Conservation (phyloP, 176 grass and related monocot genomes). For the Aegilops longissima region DNA sequence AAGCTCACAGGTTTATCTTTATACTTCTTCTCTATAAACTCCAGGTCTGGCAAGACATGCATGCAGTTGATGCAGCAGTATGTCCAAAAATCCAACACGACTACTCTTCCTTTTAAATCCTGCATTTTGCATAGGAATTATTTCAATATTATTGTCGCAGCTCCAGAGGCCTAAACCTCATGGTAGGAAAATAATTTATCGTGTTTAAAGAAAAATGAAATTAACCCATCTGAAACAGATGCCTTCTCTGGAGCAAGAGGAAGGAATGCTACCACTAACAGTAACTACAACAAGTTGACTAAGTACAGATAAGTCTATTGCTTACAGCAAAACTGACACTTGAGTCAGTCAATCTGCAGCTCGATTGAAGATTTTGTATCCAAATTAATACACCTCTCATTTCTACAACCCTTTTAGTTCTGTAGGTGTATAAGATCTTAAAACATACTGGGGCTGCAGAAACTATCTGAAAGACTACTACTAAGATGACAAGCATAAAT, state of each 20-base stretch:
- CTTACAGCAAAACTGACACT: neutral
- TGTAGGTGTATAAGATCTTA: neutral
- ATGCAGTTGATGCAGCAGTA: conserved; percentile 99
- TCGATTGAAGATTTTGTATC: neutral
- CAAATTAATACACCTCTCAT: neutral
- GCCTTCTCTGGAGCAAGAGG: conserved; percentile 1
- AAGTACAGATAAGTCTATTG: neutral
- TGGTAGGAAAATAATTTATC: conserved; percentile 17
- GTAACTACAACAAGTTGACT: neutral
- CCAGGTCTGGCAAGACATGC: conserved; percentile 96
- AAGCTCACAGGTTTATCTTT: conserved; percentile 80
- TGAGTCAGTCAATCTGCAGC: neutral
- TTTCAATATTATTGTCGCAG: neutral
- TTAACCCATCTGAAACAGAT: neutral
- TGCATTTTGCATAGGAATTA: conserved; percentile 33
- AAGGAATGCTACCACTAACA: conserved; percentile 10
- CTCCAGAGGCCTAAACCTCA: conserved; percentile 12
- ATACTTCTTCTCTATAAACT: conserved; percentile 88
- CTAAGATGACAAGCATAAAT: neutral
- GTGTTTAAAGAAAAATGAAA: neutral
- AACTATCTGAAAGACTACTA: neutral
- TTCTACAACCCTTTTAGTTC: neutral
- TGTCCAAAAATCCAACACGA: conserved; percentile 97
- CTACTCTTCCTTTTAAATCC: conserved; percentile 91
- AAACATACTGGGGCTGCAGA: neutral